Evolutionary conservation across 2,329 filamentous ascomycete genomes (phyloP).

Genomic region (Elsinoe ampelina): DNA sequence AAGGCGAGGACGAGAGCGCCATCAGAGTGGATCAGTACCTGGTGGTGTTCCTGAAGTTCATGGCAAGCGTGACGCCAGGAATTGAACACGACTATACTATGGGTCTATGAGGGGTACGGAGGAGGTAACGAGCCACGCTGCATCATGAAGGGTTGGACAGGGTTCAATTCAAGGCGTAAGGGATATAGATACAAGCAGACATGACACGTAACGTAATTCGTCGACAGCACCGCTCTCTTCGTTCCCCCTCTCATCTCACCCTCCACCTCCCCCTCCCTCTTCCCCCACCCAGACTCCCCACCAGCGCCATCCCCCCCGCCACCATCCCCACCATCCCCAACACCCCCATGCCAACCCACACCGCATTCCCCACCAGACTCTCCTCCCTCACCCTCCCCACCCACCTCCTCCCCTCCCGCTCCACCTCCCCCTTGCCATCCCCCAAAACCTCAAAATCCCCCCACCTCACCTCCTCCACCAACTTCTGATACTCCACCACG

Average conservation of each 20-base stretch:
- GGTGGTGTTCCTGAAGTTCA: slow-evolving; percentile 76
- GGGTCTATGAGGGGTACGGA: slow-evolving; percentile 55
- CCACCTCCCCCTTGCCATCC: slow-evolving; percentile 25
- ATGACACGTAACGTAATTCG: no score
- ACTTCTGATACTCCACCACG: slow-evolving; percentile 47
- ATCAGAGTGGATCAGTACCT: slow-evolving; percentile 84
- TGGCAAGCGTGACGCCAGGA: slow-evolving; percentile 71
- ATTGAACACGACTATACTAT: slow-evolving; percentile 98
- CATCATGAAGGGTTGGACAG: not conserved
- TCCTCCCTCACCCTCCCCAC: slow-evolving; percentile 40
- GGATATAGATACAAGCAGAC: not conserved
- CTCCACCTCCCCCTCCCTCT: slow-evolving; percentile 11
- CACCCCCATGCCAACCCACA: slow-evolving; percentile 29
- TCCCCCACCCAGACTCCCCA: not conserved
- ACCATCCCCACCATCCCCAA: slow-evolving; percentile 29
- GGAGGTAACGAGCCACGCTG: not conserved
- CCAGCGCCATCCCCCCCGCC: slow-evolving; percentile 27
- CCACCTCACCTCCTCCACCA: slow-evolving; percentile 35
- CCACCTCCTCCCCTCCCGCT: slow-evolving; percentile 27
- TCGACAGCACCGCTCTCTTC: no score
- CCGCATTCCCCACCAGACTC: slow-evolving; percentile 31
- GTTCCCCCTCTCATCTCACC: not conserved
- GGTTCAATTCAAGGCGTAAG: not conserved
- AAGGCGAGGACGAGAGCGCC: slow-evolving; percentile 64
- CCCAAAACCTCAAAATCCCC: slow-evolving; percentile 37